Base-by-base conservation (phyloP, 2,329 filamentous ascomycete genomes). In the Colletotrichum spaethianum region DNA sequence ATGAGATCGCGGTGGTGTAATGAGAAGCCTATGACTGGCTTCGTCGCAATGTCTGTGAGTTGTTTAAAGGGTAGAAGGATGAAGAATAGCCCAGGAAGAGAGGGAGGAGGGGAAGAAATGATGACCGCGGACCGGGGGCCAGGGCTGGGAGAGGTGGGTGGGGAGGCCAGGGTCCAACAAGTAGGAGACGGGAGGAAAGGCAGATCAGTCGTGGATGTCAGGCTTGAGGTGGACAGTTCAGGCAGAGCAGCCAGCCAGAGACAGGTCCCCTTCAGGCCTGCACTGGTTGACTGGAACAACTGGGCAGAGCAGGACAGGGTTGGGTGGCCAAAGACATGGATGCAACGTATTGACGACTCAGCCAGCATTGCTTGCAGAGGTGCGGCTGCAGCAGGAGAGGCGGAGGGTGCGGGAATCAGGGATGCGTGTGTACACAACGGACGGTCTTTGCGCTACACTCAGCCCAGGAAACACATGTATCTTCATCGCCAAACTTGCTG, bases 181-280 rank as follows among this genome's bases (percentile, higher is more conserved):
- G 63, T 62, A 62, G 62, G 67, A 57, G 67, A 60, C 67, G 67
- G 67, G 67, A 66, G 46, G 61, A 57, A 69, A 59, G 53, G 61
- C 61, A 57, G 59, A 55, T 67, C 62, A 66, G 55, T 36, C 55
- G 31, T 60, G 61, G 53, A 48, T 33, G 28, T 53, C 11, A 36
- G 36, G 63, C 31, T 40, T 50, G 44, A 63, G 44, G 48, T 50
- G 52, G 59, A 52, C 48, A 68, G 50, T 68, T 64, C 60, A 50
- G 60, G 23, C 63, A 61, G 63, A 67, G 48, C 36, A 70, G 63
- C 62, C 62, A 66, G 44, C 44, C 44, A 66, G 62, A 53, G 23
- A 57, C 66, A 57, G 16, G 18, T 23, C 40, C 62, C 28, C 18
- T 31, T 11, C 18, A 48, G 62, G 62, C 23, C 23, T 53, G 46